Evolutionary conservation across 2,329 filamentous ascomycete genomes (phyloP).

Genomic region (Aspergillus spinulosporus): DNA sequence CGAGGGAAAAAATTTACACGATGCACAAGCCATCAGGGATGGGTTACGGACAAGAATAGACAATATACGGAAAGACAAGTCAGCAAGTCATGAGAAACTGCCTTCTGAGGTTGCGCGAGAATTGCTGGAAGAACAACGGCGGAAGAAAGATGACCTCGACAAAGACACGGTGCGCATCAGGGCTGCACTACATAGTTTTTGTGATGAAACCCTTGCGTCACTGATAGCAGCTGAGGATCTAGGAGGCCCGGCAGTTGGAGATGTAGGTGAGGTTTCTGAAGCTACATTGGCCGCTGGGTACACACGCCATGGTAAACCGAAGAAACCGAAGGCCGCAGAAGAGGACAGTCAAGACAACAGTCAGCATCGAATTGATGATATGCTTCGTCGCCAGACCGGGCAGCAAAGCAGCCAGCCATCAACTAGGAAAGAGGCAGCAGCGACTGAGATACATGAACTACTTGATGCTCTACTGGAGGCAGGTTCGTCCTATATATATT

Average conservation of each 20-base stretch:
- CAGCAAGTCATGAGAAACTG: conserved; percentile 58
- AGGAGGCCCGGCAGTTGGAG: conserved; percentile 78
- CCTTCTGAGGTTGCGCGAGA: conserved; percentile 64
- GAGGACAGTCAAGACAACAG: conserved; percentile 33
- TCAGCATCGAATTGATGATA: conserved; percentile 54
- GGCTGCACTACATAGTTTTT: conserved; percentile 66
- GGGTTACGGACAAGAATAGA: conserved; percentile 60
- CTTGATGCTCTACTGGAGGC: conserved; percentile 49
- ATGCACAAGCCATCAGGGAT: conserved; percentile 48
- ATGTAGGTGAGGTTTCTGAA: conserved; percentile 65
- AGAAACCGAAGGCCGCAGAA: conserved; percentile 37
- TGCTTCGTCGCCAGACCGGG: conserved; percentile 43
- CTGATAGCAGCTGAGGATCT: conserved; percentile 83
- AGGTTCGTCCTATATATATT: conserved; percentile 49
- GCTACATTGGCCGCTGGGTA: conserved; percentile 55
- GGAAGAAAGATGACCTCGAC: conserved; percentile 62
- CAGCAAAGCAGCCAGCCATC: conserved; percentile 27
- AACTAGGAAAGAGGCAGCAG: conserved; percentile 52
- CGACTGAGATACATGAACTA: conserved; percentile 49
- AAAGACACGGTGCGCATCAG: conserved; percentile 62
- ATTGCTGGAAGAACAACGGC: conserved; percentile 60
- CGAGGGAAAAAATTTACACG: conserved; percentile 50
- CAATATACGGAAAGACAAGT: conserved; percentile 58
- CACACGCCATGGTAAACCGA: conserved; percentile 52
- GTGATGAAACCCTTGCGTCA: conserved; percentile 67